Conservation (phyloP, 768 basidiomycete species). For the Phanerochaete sordida region DNA sequence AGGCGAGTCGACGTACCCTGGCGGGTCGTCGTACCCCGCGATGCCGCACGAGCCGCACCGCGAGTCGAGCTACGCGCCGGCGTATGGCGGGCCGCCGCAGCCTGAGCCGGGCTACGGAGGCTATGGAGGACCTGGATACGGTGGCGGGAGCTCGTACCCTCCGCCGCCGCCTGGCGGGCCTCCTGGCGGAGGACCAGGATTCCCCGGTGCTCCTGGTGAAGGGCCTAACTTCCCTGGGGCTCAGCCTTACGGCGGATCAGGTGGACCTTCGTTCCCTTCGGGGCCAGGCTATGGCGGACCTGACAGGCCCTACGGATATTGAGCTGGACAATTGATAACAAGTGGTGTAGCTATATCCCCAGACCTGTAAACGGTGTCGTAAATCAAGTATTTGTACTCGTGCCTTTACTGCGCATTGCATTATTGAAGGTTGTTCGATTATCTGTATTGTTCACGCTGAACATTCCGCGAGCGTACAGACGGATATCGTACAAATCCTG, state of each 20-base stretch:
- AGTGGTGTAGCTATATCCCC: too few relatives aligned
- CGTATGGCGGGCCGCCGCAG: conserved; percentile 3
- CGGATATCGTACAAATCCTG: too few relatives aligned
- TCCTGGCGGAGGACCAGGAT: conserved; percentile 8
- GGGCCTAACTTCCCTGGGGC: conserved; percentile 11
- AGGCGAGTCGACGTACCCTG: not conserved
- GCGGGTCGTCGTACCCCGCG: not conserved
- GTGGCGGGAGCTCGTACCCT: conserved; percentile 3
- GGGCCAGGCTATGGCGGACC: conserved; percentile 7
- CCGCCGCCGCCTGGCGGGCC: conserved; percentile 8
- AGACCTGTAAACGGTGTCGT: too few relatives aligned
- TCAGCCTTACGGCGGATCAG: conserved; percentile 1
- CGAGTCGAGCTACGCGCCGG: conserved; percentile 5
- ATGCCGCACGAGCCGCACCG: not conserved
- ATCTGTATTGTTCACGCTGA: too few relatives aligned
- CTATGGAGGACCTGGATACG: not conserved
- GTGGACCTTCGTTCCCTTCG: not conserved
- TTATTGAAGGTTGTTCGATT: too few relatives aligned
- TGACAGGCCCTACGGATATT: conserved; percentile 9
- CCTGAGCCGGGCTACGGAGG: conserved; percentile 2
- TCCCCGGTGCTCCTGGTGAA: conserved; percentile 15
- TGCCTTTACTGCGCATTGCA: too few relatives aligned
- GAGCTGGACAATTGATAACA: too few relatives aligned
- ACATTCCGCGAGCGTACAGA: too few relatives aligned
- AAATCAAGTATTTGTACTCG: too few relatives aligned